Conservation (phyloP, 208 protist species). For the Plasmodiophora brassicae region DNA sequence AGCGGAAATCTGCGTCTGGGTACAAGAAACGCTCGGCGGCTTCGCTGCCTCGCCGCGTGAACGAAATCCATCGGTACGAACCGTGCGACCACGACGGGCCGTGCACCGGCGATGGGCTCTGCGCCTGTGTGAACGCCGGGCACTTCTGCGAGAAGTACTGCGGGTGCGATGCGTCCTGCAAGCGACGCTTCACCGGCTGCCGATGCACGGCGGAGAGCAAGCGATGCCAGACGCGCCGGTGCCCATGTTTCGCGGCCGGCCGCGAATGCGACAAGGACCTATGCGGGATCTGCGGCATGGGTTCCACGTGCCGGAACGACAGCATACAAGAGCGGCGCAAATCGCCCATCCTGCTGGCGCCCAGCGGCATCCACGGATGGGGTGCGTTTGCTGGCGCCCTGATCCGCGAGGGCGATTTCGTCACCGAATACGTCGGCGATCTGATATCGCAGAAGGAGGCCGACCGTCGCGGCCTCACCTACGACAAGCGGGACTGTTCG, state of each 20-base stretch:
- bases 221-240: constrained; percentile 5
- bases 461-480: constrained; percentile 45
- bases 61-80: neutral
- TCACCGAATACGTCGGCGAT: constrained; percentile 48
- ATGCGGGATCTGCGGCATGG: constrained; percentile 8
- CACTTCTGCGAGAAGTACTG: constrained; percentile 44
- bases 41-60: neutral
- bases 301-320: neutral
- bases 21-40: too few relatives aligned
- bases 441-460: constrained; percentile 46
- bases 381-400: neutral
- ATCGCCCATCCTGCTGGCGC: constrained; percentile 35
- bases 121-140: constrained; percentile 31
- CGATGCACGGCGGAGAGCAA: neutral
- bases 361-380: constrained; percentile 26
- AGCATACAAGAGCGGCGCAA: neutral
- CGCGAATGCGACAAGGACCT: constrained; percentile 37
- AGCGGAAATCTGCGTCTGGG: neutral
- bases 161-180: constrained; percentile 23
- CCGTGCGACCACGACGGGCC: constrained; percentile 30
- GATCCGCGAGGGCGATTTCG: constrained; percentile 31
- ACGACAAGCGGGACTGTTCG: constrained; percentile 34
- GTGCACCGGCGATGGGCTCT: neutral
- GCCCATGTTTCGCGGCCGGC: constrained; percentile 34
- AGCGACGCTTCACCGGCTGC: constrained; percentile 1